These are phyloP conservation scores for Wallemia mellicola DNA, from an alignment of 1,284 basidiomycete genomes.

Conservation along the genomic window DNA sequence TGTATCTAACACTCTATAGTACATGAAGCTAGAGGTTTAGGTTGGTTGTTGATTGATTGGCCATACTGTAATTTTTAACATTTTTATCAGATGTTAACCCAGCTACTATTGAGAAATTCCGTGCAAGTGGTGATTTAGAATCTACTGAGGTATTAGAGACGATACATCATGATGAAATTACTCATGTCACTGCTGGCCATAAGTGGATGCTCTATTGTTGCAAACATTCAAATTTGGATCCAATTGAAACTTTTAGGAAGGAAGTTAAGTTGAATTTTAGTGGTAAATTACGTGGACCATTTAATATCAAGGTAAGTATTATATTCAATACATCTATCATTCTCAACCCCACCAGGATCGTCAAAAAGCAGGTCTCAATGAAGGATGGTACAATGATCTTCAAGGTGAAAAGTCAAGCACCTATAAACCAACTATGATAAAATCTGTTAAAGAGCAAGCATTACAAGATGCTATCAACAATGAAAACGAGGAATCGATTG, in stretches of 20 bases:
- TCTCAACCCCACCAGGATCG: no score
- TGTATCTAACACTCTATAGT: no score
- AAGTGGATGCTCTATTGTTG: conserved; percentile 17
- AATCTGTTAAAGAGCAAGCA: not conserved
- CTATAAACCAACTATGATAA: not conserved
- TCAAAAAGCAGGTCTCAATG: not conserved
- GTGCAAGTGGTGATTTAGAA: conserved; percentile 19
- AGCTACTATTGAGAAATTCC: conserved; percentile 45
- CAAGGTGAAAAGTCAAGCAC: not conserved
- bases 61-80: no score
- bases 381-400: not conserved
- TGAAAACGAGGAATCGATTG: not conserved
- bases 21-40: conserved; percentile 60
- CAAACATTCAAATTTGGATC: conserved; percentile 62
- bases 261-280: conserved; percentile 58
- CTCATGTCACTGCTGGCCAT: not conserved
- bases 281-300: conserved; percentile 18
- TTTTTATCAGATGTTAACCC: conserved; percentile 72
- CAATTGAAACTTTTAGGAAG: conserved; percentile 26
- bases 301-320: not conserved
- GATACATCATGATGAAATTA: not conserved
- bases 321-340: no score
- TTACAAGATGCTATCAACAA: not conserved
- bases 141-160: not conserved
- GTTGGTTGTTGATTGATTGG: no score